phyloP scores from a whole-genome alignment of 352 stramenopile species.

The Phytopythium montanum region DNA sequence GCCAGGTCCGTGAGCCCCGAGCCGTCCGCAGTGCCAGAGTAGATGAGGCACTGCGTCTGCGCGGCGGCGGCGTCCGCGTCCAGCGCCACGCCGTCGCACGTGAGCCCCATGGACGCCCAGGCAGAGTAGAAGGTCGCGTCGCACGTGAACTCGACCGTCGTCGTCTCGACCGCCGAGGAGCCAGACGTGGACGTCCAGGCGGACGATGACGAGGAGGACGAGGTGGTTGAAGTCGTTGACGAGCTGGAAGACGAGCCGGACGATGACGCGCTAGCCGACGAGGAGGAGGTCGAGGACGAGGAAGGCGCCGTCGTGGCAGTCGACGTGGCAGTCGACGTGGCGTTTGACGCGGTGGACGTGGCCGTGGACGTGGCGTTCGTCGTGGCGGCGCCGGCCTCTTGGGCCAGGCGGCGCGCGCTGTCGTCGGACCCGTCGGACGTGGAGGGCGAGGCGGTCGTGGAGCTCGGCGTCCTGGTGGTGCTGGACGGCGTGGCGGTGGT shows the following conservation, averaged over 20 bases:
- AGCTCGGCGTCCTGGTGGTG: conserved; percentile 1
- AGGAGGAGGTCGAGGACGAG: conserved; percentile 6
- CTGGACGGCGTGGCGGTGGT: conserved; percentile 7
- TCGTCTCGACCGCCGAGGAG: conserved; percentile 6
- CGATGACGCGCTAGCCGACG: conserved; percentile 9
- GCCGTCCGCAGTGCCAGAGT: conserved; percentile 55
- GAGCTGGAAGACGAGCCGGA: conserved; percentile 8
- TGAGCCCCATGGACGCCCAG: conserved; percentile 64
- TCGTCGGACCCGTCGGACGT: conserved; percentile 11
- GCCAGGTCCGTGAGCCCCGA: conserved; percentile 47
- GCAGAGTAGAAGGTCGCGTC: conserved; percentile 78
- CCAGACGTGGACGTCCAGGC: conserved; percentile 2
- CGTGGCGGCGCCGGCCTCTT: conserved; percentile 13
- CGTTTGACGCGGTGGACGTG: conserved; percentile 2
- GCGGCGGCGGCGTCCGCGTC: conserved; percentile 42
- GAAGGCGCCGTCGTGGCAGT: not conserved
- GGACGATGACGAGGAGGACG: conserved; percentile 9
- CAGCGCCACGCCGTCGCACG: conserved; percentile 44
- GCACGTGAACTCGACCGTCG: conserved; percentile 57
- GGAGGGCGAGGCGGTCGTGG: conserved; percentile 16
- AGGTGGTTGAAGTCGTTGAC: not conserved
- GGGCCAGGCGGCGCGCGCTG: conserved; percentile 12
- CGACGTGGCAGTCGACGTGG: not conserved
- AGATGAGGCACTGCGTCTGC: conserved; percentile 72
- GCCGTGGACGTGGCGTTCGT: conserved; percentile 8